phyloP scores from a whole-genome alignment of 2,329 filamentous ascomycete species.

The Ceratocystis lukuohia region DNA sequence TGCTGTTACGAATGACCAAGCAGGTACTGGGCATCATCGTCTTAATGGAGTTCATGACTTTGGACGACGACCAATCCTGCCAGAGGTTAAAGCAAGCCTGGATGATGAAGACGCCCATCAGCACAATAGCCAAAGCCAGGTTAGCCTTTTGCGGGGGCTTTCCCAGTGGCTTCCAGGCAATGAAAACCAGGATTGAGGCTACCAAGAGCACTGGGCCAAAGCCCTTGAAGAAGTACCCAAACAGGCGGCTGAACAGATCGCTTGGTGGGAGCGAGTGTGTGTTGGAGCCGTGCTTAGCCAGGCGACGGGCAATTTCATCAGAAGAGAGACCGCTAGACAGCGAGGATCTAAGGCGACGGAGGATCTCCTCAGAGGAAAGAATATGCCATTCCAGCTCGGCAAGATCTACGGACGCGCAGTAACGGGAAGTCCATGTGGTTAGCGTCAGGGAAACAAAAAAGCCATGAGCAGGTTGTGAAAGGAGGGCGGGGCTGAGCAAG shows the following conservation, averaged over 20 bases:
- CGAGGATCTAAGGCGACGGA: conserved; percentile 44
- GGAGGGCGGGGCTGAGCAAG: neutral
- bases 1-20: conserved; percentile 61
- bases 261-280: conserved; percentile 52
- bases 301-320: conserved; percentile 41
- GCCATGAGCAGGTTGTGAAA: neutral
- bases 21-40: conserved; percentile 67
- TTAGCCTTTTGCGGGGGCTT: conserved; percentile 57
- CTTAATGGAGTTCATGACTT: conserved; percentile 68
- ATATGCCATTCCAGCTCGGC: conserved; percentile 56
- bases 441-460: neutral
- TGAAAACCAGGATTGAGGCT: conserved; percentile 57
- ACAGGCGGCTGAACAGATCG: conserved; percentile 39
- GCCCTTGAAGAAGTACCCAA: conserved; percentile 57
- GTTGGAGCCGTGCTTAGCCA: conserved; percentile 52
- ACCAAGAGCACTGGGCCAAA: conserved; percentile 59
- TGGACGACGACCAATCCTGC: conserved; percentile 62
- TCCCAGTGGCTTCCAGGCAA: conserved; percentile 64
- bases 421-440: neutral
- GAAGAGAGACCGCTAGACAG: conserved; percentile 44
- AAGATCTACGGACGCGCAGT: conserved; percentile 34
- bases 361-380: conserved; percentile 43
- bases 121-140: conserved; percentile 57
- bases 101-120: conserved; percentile 55
- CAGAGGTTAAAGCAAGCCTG: conserved; percentile 57